A percentile compares a stretch with the other conserved stretches of the same genome.
phyloP scores from a whole-genome alignment of 2,329 filamentous ascomycete genomes.

The Aspergillus oerlinghausenensis region DNA sequence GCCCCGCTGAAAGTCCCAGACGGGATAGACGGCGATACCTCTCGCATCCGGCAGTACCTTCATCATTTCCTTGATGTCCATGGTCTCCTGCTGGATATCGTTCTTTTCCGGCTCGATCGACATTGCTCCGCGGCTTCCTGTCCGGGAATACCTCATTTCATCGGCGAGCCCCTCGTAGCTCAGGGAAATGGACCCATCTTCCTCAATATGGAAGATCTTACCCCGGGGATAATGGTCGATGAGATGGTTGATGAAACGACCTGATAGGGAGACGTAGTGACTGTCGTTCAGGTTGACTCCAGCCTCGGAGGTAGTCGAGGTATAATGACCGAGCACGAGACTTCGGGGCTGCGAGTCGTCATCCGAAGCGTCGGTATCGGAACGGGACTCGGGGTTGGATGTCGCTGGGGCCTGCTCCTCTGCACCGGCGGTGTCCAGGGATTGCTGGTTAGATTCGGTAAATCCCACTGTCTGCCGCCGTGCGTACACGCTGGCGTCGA shows the following conservation, averaged over 20 bases:
- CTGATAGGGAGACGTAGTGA: constrained; percentile 13
- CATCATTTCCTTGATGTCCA: constrained; percentile 12
- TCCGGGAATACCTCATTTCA: constrained; percentile 6
- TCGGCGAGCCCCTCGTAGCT: constrained; percentile 17
- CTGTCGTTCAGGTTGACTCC: constrained; percentile 3
- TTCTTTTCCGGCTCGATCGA: constrained; percentile 5
- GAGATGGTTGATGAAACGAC: constrained; percentile 12
- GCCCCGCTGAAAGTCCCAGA: constrained; percentile 25
- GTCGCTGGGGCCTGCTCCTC: neutral
- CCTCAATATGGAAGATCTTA: constrained; percentile 20
- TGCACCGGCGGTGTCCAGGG: neutral
- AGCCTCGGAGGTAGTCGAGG: constrained; percentile 6
- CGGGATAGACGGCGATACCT: constrained; percentile 22
- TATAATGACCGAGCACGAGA: constrained; percentile 16
- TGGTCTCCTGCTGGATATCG: constrained; percentile 7
- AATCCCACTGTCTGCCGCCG: constrained; percentile 13
- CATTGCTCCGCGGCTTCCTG: constrained; percentile 2
- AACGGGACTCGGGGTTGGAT: neutral
- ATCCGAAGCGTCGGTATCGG: neutral
- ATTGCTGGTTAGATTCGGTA: neutral
- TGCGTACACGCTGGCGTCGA: constrained; percentile 16
- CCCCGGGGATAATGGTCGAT: constrained; percentile 17
- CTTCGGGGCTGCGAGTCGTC: constrained; percentile 7
- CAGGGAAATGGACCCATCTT: constrained; percentile 16
- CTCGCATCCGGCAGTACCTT: constrained; percentile 11